A percentile compares a stretch with the other conserved stretches of the same genome.
Evolutionary conservation across 306 rosid genomes (phyloP).

Genomic region (Glycine latifolia): DNA sequence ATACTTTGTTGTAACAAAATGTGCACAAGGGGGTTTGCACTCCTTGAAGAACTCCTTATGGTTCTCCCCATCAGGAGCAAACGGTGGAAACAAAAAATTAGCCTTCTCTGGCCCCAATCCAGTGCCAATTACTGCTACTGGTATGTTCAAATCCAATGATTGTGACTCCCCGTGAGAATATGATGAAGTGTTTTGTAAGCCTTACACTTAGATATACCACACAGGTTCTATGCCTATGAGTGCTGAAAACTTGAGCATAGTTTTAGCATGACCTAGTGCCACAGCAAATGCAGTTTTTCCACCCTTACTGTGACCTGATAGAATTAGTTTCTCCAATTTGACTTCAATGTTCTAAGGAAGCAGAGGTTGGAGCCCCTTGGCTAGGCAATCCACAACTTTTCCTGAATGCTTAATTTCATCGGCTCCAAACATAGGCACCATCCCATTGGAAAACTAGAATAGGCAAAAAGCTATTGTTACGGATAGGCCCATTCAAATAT

Average conservation of each 20-base stretch:
- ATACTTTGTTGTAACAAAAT: slow-evolving; percentile 61
- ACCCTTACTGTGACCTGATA: slow-evolving; percentile 66
- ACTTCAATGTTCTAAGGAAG: slow-evolving; percentile 49
- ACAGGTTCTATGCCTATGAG: slow-evolving; percentile 68
- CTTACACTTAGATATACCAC: slow-evolving; percentile 1
- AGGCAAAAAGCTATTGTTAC: too few relatives aligned
- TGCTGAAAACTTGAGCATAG: slow-evolving; percentile 46
- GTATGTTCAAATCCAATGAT: slow-evolving; percentile 52
- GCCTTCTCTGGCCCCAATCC: slow-evolving; percentile 55
- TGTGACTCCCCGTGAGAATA: slow-evolving; percentile 43
- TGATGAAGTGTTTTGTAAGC: slow-evolving; percentile 46
- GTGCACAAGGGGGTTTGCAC: slow-evolving; percentile 63
- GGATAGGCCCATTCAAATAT: too few relatives aligned
- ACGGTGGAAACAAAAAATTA: slow-evolving; percentile 26
- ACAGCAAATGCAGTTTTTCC: slow-evolving; percentile 66
- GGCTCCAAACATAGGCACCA: slow-evolving; percentile 36
- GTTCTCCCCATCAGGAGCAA: slow-evolving; percentile 66
- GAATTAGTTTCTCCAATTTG: slow-evolving; percentile 43
- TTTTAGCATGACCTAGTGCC: slow-evolving; percentile 54
- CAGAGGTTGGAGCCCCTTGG: slow-evolving; percentile 26
- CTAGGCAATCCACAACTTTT: slow-evolving; percentile 59
- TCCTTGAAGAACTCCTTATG: slow-evolving; percentile 60
- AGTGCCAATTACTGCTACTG: slow-evolving; percentile 57
- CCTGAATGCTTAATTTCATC: slow-evolving; percentile 51
- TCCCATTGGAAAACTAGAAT: slow-evolving; percentile 41